Evolutionary conservation across 2,329 filamentous ascomycete genomes (phyloP), one percentile per base, ranked within the genome.

Genomic region (Cordyceps cicadae): DNA sequence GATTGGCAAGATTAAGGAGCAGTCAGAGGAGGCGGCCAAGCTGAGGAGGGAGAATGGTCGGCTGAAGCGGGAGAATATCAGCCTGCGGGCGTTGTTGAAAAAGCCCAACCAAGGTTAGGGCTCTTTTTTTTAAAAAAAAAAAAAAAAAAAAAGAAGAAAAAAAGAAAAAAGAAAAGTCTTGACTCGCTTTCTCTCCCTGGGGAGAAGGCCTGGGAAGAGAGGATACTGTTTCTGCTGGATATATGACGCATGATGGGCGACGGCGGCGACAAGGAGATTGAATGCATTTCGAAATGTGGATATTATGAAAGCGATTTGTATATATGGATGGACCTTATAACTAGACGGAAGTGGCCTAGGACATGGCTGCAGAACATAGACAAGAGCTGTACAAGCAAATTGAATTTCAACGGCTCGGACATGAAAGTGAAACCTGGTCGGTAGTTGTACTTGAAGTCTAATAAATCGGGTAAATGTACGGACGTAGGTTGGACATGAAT

Each of bases 1-100:
- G 62, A 81, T 92, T 69, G 76, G 76, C 41, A 85, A 86, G 69
- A 72, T 96, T 62, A 87, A 83, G 66, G 89, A 91, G 65, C 81
- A 84, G 56, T 81, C 88, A 65, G 92, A 95, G 63, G 92, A 97
- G 74, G 83, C 86, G 61, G 86, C 85, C 29, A 82, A 85, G 66
- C 74, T 92, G 64, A 91, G 90, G 76, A 92, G 90, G 75, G 93
- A 97, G 72, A 96, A 96, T 70, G 84, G 87, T 60, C 80, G 90
- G 64, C 74, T 97, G 67, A 92, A 88, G 77, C 81, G 92, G 67
- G 92, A 96, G 77, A 86, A 92, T 69, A 83, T 88, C 39, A 90
- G 89, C 56, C 75, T 89, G 67, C 78, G 83, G 68, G 78, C 84
- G 53, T 69, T 82, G 64, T 68, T 84, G 61, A 83, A 79, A 72